phyloP scores from a whole-genome alignment of 2,329 filamentous ascomycete genomes.

The Cercospora beticola region DNA sequence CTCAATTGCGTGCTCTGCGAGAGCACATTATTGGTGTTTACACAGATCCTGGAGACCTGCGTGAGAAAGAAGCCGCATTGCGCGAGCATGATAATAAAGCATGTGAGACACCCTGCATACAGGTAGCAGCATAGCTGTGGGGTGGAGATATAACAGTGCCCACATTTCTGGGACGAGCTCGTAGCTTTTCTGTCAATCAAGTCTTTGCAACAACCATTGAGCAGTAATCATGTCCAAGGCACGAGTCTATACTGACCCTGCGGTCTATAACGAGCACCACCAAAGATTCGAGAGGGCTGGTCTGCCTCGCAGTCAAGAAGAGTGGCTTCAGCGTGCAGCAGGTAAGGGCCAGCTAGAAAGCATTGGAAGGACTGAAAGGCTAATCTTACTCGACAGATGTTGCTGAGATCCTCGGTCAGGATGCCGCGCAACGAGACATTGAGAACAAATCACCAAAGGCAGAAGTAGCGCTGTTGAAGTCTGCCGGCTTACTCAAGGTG shows the following conservation, averaged over 20 bases:
- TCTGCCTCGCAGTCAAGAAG: constrained; percentile 43
- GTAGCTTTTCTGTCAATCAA: not conserved
- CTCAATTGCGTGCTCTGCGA: constrained; percentile 19
- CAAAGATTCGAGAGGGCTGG: constrained; percentile 27
- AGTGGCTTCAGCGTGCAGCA: constrained; percentile 50
- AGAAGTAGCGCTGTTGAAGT: constrained; percentile 54
- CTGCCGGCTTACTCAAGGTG: constrained; percentile 52
- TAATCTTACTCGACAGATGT: constrained; percentile 40
- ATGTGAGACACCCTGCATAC: constrained; percentile 2
- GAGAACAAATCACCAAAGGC: constrained; percentile 55
- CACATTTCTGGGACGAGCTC: not conserved
- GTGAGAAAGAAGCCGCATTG: not conserved
- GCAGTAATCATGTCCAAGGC: constrained; percentile 10
- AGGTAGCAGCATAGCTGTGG: not conserved
- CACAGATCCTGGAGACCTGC: not conserved
- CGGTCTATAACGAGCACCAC: constrained; percentile 29
- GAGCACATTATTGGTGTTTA: not conserved
- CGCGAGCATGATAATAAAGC: constrained; percentile 6
- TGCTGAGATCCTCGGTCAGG: constrained; percentile 50
- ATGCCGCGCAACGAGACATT: constrained; percentile 50
- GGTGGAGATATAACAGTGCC: not conserved
- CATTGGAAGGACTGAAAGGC: not conserved
- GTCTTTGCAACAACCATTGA: not conserved
- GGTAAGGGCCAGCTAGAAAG: not conserved
- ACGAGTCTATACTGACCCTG: constrained; percentile 31